Base-by-base conservation (phyloP, 2,329 filamentous ascomycete species). In the Trichoderma brevicompactum region DNA sequence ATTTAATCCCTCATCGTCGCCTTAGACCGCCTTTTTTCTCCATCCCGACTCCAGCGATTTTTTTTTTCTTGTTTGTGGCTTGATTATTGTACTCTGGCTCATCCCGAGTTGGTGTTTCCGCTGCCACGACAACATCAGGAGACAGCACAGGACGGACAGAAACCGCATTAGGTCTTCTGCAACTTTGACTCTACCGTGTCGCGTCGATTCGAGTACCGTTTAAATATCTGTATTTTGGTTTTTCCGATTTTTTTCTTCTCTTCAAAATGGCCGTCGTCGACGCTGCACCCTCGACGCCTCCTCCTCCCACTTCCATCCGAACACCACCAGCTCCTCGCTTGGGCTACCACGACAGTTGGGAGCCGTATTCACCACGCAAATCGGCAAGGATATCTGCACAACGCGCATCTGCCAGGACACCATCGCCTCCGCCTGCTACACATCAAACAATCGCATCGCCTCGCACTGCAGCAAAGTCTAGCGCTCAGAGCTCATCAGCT, bases 301-400 rank as follows among this genome's bases (percentile, higher is more conserved):
- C 88, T 58, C 87, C 86, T 68, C 81, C 85, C 43, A 76, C 80
- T 48, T 78, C 79, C 68, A 78, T 90, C 68, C 86, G 81, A 74
- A 91, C 89, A 55, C 91, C 91, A 67, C 85, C 85, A 46, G 88
- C 90, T 64, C 91, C 91, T 54, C 85, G 84, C 66, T 84, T 87
- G 73, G 90, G 90, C 43, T 87, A 82, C 72, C 81, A 83, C 69
- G 90, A 94, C 77, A 79, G 82, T 68, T 93, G 89, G 82, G 85
- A 91, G 72, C 90, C 90, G 50, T 93, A 88, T 74, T 87, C 88
- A 67, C 88, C 89, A 63, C 85, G 89, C 75, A 89, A 90, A 72
- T 90, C 88, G 4, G 83, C 85, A 66, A 85, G 89, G 69, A 83
- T 91, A 70, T 86, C 85, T 65, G 81, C 82, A 48, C 84, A 87